Evolutionary conservation across 495 filamentous ascomycete species (phyloP).

Genomic region (Stereocaulon alpinum): DNA sequence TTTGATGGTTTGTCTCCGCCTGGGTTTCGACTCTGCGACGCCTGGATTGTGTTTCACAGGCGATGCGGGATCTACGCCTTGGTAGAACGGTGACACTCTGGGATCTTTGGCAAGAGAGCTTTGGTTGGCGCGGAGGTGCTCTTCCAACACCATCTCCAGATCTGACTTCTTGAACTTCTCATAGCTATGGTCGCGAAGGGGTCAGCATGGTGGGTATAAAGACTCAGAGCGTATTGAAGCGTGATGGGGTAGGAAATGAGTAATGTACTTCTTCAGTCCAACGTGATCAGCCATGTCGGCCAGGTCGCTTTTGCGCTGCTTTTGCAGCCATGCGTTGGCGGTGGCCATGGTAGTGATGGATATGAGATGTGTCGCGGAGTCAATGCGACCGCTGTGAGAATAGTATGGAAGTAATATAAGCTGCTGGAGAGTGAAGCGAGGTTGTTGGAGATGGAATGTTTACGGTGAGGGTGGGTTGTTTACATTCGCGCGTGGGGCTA

Average conservation of each 20-base stretch:
- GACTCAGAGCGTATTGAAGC: not conserved
- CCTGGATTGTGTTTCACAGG: conserved; percentile 67
- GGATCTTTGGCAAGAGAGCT: conserved; percentile 50
- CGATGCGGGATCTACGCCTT: conserved; percentile 49
- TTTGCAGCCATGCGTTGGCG: conserved; percentile 60
- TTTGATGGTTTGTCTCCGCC: conserved; percentile 27
- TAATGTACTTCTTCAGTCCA: conserved; percentile 59
- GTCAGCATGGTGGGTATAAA: not conserved
- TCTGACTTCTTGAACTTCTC: conserved; percentile 68
- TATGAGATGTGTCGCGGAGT: conserved; percentile 31
- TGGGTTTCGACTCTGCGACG: conserved; percentile 34
- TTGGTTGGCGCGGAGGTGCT: conserved; percentile 59
- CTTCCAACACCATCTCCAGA: conserved; percentile 66
- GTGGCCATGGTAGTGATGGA: conserved; percentile 41
- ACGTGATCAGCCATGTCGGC: conserved; percentile 61
- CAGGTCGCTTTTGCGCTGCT: conserved; percentile 77
- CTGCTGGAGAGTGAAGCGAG: not conserved
- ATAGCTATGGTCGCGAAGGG: conserved; percentile 39
- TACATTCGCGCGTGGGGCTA: conserved; percentile 15
- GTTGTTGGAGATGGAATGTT: conserved; percentile 16
- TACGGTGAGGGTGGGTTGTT: conserved; percentile 20
- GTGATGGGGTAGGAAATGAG: conserved; percentile 35
- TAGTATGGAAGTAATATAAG: not conserved
- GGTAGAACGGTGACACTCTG: conserved; percentile 66
- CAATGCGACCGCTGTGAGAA: conserved; percentile 37